Percentiles rank a stretch among this genome's conserved stretches.
Conservation (phyloP, 2,329 filamentous ascomycete species). For the Macrophomina pseudophaseolina region DNA sequence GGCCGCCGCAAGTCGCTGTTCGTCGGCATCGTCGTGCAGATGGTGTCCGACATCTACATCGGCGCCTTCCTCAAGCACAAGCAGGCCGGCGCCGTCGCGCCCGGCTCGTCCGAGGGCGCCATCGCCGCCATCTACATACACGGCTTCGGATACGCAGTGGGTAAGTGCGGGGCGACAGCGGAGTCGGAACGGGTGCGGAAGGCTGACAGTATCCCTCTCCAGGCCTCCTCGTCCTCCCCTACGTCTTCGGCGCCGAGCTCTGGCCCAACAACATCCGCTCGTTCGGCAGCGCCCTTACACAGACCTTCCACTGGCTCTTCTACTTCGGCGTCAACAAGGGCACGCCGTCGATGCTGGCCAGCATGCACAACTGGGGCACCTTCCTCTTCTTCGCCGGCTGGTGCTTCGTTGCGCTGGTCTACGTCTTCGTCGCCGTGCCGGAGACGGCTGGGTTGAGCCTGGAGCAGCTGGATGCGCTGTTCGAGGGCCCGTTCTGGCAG, state of each 20-base stretch:
- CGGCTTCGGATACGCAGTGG: conserved; percentile 52
- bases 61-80: conserved; percentile 48
- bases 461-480: conserved; percentile 48
- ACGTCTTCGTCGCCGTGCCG: conserved; percentile 48
- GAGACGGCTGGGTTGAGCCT: conserved; percentile 47
- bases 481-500: conserved; percentile 38
- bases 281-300: conserved; percentile 48
- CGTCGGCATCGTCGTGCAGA: conserved; percentile 44
- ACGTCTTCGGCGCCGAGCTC: conserved; percentile 52
- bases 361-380: conserved; percentile 50
- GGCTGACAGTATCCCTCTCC: not conserved
- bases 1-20: conserved; percentile 42
- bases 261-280: conserved; percentile 55
- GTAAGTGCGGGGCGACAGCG: conserved; percentile 17
- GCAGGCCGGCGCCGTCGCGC: conserved; percentile 33
- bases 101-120: conserved; percentile 44
- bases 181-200: not conserved
- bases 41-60: conserved; percentile 50
- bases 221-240: conserved; percentile 48
- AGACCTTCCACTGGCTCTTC: conserved; percentile 53
- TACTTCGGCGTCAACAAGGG: conserved; percentile 46
- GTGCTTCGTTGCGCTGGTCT: conserved; percentile 46
- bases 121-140: conserved; percentile 54
- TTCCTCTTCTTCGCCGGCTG: conserved; percentile 51
- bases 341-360: conserved; percentile 42